Evolutionary conservation across 1,284 basidiomycete species (phyloP).

Genomic region (Melampsora americana): DNA sequence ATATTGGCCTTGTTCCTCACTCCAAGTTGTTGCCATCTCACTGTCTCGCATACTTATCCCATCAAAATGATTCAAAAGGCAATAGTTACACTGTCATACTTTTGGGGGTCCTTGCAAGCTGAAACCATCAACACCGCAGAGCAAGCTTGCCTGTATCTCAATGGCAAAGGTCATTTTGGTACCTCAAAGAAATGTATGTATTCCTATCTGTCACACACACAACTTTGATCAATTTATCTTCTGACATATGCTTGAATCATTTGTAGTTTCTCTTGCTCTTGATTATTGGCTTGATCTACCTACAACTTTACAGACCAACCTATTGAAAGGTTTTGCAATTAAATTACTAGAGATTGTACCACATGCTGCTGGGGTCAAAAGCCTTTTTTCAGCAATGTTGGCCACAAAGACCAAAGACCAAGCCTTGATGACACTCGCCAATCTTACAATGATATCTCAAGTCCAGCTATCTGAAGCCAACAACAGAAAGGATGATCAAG

Average conservation of each 20-base stretch:
- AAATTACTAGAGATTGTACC: constrained; percentile 15
- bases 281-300: constrained; percentile 8
- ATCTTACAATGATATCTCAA: constrained; percentile 4
- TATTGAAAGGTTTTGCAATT: constrained; percentile 1
- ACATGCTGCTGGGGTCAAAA: neutral
- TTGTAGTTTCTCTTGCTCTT: neutral
- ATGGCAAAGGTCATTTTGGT: neutral
- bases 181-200: neutral
- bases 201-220: neutral
- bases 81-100: constrained; percentile 3
- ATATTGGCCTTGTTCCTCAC: constrained; percentile 11
- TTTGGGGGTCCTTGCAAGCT: neutral
- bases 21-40: constrained; percentile 11
- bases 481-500: too few species aligned
- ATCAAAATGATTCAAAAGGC: neutral
- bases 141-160: constrained; percentile 7
- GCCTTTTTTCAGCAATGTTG: neutral
- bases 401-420: neutral
- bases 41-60: neutral
- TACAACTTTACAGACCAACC: neutral
- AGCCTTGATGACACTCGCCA: neutral
- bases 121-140: constrained; percentile 6
- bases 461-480: neutral
- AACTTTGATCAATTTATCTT: neutral
- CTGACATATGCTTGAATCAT: neutral